A percentile compares a stretch with the other conserved stretches of the same genome.
phyloP scores from a whole-genome alignment of 1,139 yeast species.

The Meyerozyma athensensis region DNA sequence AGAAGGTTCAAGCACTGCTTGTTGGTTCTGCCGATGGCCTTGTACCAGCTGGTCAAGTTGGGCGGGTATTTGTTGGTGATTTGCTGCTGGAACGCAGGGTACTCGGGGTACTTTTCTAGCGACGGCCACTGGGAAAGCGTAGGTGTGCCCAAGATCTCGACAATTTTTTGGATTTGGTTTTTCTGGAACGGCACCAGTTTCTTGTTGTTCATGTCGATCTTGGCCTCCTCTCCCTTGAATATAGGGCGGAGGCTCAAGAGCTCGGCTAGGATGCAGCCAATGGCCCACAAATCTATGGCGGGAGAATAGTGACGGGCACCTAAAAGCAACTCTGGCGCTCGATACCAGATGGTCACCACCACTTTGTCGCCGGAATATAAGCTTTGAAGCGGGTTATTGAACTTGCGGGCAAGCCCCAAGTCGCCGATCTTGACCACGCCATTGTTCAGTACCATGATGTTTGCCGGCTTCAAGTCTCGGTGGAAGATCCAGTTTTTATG shows the following conservation, averaged over 20 bases:
- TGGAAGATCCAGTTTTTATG: slow-evolving; percentile 97
- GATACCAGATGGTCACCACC: slow-evolving; percentile 96
- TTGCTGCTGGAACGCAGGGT: slow-evolving; percentile 52
- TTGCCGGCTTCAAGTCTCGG: slow-evolving; percentile 95
- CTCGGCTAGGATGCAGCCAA: slow-evolving; percentile 94
- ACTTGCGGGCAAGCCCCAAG: slow-evolving; percentile 87
- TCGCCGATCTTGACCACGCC: slow-evolving; percentile 96
- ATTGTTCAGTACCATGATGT: slow-evolving; percentile 86
- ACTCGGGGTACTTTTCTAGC: slow-evolving; percentile 80
- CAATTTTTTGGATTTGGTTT: slow-evolving; percentile 83
- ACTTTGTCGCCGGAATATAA: slow-evolving; percentile 93
- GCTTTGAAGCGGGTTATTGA: slow-evolving; percentile 84
- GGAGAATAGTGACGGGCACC: slow-evolving; percentile 96
- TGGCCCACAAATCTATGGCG: slow-evolving; percentile 95
- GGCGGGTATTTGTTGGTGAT: slow-evolving; percentile 54
- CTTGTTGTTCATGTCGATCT: slow-evolving; percentile 74
- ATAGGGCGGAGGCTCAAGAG: slow-evolving; percentile 83
- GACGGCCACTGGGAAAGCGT: slow-evolving; percentile 71
- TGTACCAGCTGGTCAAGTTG: slow-evolving; percentile 79
- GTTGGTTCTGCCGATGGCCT: slow-evolving; percentile 70
- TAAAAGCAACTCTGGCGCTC: slow-evolving; percentile 88
- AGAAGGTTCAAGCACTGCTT: slow-evolving; percentile 64
- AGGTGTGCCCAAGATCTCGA: slow-evolving; percentile 91
- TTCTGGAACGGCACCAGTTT: slow-evolving; percentile 92
- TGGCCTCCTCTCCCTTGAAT: slow-evolving; percentile 96